Percentiles rank a stretch among this genome's conserved stretches.
These are phyloP conservation scores for Rhipidocladum racemiflorum DNA, from an alignment of 176 grass and related monocot genomes.

Conservation along the genomic window DNA sequence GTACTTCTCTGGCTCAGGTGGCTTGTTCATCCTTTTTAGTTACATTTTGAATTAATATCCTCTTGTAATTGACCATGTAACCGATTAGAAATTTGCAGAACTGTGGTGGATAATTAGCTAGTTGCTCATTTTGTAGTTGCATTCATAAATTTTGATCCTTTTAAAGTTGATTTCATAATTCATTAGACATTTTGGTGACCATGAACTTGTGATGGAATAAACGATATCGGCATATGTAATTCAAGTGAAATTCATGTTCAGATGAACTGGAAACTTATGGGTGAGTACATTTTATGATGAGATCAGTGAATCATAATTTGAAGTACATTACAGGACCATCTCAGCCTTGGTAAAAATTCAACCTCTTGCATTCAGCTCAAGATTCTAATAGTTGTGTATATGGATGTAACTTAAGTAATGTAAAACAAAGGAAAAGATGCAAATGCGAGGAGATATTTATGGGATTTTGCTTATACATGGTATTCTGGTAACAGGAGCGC, in stretches of 20 bases:
- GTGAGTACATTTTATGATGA: background rate
- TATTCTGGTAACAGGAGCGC: background rate
- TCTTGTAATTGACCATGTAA: background rate
- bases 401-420: slow-evolving; percentile 1
- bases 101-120: background rate
- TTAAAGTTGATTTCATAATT: background rate
- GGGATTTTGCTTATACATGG: background rate
- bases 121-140: background rate
- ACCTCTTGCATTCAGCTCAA: background rate
- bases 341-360: background rate
- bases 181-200: background rate
- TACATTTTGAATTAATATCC: background rate
- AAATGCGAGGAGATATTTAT: background rate
- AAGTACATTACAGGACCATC: background rate
- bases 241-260: background rate
- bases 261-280: background rate
- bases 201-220: background rate
- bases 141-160: background rate
- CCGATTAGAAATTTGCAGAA: background rate
- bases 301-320: background rate
- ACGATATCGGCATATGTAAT: too few species aligned
- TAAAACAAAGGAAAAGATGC: background rate
- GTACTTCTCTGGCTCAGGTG: background rate
- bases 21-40: background rate
- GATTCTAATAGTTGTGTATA: background rate